Evolutionary conservation across 2,329 filamentous ascomycete species (phyloP).

Genomic region (Nothophaeocryptopus gaeumannii): DNA sequence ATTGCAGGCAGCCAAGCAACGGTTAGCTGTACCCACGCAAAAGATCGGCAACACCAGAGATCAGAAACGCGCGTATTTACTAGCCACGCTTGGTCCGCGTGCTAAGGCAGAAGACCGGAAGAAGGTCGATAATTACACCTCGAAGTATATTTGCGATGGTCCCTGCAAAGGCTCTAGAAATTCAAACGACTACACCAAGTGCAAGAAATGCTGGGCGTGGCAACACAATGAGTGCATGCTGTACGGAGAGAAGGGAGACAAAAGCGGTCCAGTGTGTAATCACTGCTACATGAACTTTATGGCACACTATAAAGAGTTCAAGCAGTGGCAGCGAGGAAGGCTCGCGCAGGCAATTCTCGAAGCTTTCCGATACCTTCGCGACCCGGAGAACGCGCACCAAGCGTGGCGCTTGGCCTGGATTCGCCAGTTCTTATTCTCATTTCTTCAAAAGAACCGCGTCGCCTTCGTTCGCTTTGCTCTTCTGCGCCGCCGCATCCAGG

Average conservation of each 20-base stretch:
- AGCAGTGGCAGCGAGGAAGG: constrained; percentile 42
- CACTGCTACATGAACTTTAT: constrained; percentile 20
- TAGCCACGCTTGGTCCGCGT: constrained; percentile 6
- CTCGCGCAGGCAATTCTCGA: constrained; percentile 14
- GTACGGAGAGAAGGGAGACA: constrained; percentile 17
- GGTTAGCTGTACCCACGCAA: too few relatives aligned
- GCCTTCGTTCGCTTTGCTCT: too few relatives aligned
- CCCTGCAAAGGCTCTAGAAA: constrained; percentile 19
- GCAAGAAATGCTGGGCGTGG: constrained; percentile 23
- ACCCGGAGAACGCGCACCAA: constrained; percentile 13
- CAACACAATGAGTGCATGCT: constrained; percentile 25
- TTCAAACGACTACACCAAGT: constrained; percentile 16
- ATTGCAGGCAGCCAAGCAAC: too few relatives aligned
- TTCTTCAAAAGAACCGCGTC: too few relatives aligned
- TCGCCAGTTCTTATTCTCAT: too few relatives aligned
- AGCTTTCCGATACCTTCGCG: constrained; percentile 16
- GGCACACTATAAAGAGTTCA: constrained; percentile 45
- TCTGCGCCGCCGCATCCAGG: too few relatives aligned
- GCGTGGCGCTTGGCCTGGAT: too few relatives aligned
- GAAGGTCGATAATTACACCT: constrained; percentile 18
- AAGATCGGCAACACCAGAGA: too few relatives aligned
- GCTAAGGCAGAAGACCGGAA: constrained; percentile 3
- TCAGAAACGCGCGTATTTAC: not conserved
- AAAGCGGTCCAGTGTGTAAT: constrained; percentile 23
- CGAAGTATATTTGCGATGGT: constrained; percentile 22